Percentiles rank a stretch among this genome's conserved stretches.
Evolutionary conservation across 164 flowering plant genomes (phyloP).

Genomic region (Stephania yunnanensis): DNA sequence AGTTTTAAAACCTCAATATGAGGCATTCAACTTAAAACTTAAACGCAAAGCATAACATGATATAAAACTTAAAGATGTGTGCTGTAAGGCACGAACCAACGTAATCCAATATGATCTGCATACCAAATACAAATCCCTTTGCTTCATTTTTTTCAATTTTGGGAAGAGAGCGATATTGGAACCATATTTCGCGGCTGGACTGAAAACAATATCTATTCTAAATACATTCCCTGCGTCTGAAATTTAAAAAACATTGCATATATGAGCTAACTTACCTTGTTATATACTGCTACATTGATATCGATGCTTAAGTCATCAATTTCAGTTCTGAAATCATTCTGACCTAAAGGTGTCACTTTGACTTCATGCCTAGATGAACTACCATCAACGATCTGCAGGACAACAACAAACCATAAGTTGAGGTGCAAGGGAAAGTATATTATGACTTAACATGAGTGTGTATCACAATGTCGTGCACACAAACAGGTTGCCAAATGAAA

Average conservation of each 20-base stretch:
- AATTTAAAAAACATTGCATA: constrained; percentile 7
- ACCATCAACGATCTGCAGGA: constrained; percentile 43
- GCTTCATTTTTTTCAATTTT: too few relatives aligned
- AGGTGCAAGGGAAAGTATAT: not conserved
- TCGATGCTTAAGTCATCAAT: constrained; percentile 48
- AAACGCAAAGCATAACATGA: too few relatives aligned
- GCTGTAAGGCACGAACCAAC: too few relatives aligned
- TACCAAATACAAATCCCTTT: too few relatives aligned
- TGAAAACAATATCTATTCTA: not conserved
- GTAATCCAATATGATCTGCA: too few relatives aligned
- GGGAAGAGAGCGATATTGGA: too few relatives aligned
- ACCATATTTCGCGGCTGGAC: too few relatives aligned
- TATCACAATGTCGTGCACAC: not conserved
- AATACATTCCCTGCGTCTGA: not conserved
- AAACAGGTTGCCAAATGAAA: too few relatives aligned
- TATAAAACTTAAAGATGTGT: too few relatives aligned
- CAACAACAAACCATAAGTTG: not conserved
- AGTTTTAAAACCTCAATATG: too few relatives aligned
- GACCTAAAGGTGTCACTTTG: constrained; percentile 35
- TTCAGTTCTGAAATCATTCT: constrained; percentile 58
- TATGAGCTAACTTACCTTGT: constrained; percentile 43
- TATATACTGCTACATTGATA: constrained; percentile 54
- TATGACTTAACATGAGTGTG: constrained; percentile 3
- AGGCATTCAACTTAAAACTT: too few relatives aligned
- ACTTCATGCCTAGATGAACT: constrained; percentile 33